A percentile compares a stretch with the other conserved stretches of the same genome.
These are phyloP conservation scores for Takashimella koratensis DNA, from an alignment of 1,284 basidiomycete species.

Conservation along the genomic window DNA sequence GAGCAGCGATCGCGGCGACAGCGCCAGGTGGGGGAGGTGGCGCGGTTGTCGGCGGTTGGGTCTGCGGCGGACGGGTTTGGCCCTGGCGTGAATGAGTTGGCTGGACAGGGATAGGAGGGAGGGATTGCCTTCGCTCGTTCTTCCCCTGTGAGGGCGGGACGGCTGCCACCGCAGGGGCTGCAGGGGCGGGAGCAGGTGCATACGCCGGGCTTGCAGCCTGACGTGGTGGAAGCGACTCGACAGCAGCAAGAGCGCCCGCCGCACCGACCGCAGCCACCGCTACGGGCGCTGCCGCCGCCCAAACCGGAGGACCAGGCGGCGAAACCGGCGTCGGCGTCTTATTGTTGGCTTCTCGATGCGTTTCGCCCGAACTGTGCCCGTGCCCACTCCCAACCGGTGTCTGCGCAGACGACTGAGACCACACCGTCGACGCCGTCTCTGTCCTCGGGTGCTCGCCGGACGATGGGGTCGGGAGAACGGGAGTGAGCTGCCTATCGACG, in stretches of 20 bases:
- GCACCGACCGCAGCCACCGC: too few species aligned
- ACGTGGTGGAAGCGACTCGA: too few species aligned
- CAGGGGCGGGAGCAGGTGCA: too few species aligned
- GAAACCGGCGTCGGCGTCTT: neutral
- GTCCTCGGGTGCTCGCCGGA: neutral
- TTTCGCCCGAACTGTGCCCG: neutral
- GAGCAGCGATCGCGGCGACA: too few species aligned
- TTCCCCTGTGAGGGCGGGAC: neutral
- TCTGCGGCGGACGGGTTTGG: neutral
- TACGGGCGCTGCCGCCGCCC: too few species aligned
- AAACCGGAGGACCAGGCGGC: neutral
- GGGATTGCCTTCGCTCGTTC: neutral
- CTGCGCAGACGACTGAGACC: slow-evolving; percentile 16
- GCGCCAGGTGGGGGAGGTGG: neutral
- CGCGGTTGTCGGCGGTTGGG: neutral
- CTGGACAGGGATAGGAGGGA: neutral
- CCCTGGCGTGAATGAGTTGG: neutral
- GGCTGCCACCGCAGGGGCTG: neutral
- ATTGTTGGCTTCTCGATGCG: neutral
- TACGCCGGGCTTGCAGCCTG: too few species aligned
- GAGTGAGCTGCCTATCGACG: neutral
- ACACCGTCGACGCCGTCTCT: slow-evolving; percentile 17
- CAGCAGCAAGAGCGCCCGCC: too few species aligned
- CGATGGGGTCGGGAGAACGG: neutral
- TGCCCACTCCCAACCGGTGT: neutral